Conservation (phyloP, 352 stramenopile genomes). For the Globisporangium uncinulatum region DNA sequence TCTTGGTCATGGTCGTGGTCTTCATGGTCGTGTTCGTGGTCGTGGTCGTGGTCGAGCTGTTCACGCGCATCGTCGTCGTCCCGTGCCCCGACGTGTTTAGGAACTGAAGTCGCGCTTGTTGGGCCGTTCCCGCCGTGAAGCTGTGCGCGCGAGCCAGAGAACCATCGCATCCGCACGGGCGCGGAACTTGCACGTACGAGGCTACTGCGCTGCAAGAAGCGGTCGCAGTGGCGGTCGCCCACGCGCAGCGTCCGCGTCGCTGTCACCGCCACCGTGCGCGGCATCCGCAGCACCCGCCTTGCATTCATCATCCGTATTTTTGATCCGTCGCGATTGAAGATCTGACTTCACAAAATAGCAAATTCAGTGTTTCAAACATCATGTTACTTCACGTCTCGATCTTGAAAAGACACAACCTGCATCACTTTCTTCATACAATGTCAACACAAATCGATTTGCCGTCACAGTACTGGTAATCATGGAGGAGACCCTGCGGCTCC, state of each 20-base stretch:
- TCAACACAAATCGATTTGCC: too few relatives aligned
- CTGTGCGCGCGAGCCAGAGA: conserved; percentile 21
- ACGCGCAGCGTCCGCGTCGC: too few relatives aligned
- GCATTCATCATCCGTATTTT: too few relatives aligned
- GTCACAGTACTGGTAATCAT: too few relatives aligned
- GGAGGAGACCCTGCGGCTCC: conserved; percentile 60
- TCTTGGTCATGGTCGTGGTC: conserved; percentile 21
- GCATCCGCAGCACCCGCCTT: too few relatives aligned
- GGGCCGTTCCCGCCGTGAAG: conserved; percentile 20
- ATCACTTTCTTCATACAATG: too few relatives aligned
- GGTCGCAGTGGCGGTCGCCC: too few relatives aligned
- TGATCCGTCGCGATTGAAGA: too few relatives aligned
- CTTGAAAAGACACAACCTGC: conserved; percentile 17
- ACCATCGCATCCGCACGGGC: conserved; percentile 9
- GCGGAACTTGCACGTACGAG: too few relatives aligned
- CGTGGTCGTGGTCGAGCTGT: conserved; percentile 18
- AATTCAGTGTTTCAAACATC: not conserved
- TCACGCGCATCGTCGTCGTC: conserved; percentile 1
- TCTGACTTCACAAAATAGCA: too few relatives aligned
- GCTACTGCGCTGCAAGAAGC: not conserved
- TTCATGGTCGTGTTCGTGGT: conserved; percentile 20
- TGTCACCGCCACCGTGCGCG: too few relatives aligned
- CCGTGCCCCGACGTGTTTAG: not conserved
- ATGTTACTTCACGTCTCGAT: not conserved
- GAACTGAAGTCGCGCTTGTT: not conserved